These are phyloP conservation scores for Candida caryicola DNA, from an alignment of 805 yeast species.

Conservation along the genomic window DNA sequence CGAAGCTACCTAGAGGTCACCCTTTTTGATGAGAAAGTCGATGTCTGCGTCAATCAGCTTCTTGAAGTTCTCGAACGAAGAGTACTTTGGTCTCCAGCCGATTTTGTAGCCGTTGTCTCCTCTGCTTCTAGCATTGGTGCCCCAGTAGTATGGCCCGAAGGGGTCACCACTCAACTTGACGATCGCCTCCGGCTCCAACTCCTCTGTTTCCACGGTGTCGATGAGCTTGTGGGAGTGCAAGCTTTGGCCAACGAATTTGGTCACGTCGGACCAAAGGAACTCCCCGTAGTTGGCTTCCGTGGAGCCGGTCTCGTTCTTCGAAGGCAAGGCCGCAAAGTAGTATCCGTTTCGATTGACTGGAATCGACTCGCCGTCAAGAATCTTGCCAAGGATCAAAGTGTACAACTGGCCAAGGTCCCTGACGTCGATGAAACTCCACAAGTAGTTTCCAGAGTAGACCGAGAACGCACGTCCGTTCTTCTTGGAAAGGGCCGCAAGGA, in stretches of 20 bases:
- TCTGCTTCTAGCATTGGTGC: constrained; percentile 25
- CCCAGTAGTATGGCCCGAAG: constrained; percentile 22
- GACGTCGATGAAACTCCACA: constrained; percentile 38
- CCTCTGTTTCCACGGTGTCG: constrained; percentile 13
- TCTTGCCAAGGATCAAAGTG: constrained; percentile 19
- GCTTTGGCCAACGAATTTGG: constrained; percentile 17
- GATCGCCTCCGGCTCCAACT: constrained; percentile 14
- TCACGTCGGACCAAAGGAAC: constrained; percentile 29
- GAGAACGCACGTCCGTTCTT: constrained; percentile 20
- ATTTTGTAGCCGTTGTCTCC: constrained; percentile 23
- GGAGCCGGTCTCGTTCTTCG: constrained; percentile 10
- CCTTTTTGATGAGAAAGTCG: constrained; percentile 9
- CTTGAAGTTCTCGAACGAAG: constrained; percentile 15
- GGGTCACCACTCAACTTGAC: constrained; percentile 11
- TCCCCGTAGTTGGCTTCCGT: constrained; percentile 14
- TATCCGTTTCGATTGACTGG: constrained; percentile 32
- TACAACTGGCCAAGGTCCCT: constrained; percentile 32
- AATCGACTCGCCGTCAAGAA: constrained; percentile 19
- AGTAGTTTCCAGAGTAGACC: constrained; percentile 28
- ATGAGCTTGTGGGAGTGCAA: constrained; percentile 15
- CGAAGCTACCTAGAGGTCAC: too few relatives aligned
- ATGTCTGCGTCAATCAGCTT: constrained; percentile 17
- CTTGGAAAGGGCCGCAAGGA: constrained; percentile 16
- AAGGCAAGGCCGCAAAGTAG: constrained; percentile 28
- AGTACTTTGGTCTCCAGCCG: constrained; percentile 27